Evolutionary conservation across 768 basidiomycete genomes (phyloP), one percentile per base, ranked within the genome.

Genomic region (Agaricus subrufescens): DNA sequence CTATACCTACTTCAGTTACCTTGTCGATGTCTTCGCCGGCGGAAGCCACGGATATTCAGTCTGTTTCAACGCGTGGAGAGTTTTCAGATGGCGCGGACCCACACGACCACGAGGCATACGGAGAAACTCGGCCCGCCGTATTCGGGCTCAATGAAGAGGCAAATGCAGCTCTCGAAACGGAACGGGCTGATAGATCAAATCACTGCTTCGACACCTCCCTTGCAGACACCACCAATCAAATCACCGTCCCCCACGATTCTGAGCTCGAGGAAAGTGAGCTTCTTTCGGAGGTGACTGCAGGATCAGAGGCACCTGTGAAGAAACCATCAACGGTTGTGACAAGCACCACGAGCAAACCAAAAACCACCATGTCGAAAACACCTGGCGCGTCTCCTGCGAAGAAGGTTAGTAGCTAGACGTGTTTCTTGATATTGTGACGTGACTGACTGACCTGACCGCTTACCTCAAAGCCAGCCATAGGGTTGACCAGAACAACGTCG

Each of bases 341-440:
- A 57, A 83, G 75, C 56, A 60, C 72, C 42, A 62, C 73, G 26
- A 71, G 68, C 50, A 87, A 83, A 71, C 57, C 73, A 25, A 73
- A 74, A 50, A 77, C 71, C 61, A 73, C 71, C 31, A 75, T 50
- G 55, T 43, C 55, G 14, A 56, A 45, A 43, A 44, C 55, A 44
- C 42, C 55, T 56, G 43, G 55, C 42, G 69, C 80, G 42, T 80
- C 83, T 19, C 77, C 82, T 54, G 85, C 85, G 46, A 91, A 87
- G 74, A 90, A 86, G 80, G 90, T 86, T 44, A 52, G 65, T 57
- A 14, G 14, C 48, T 49, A 39, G 46, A 43, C 60, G 52, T 30
- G 40, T 59, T 19, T 9, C 25, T 29, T 46, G 11, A 7, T 34
- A 34, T 50, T 62, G 53, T 58, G 52, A 54, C 45, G 53, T 58